These are phyloP conservation scores for Zelonia costaricensis DNA, from an alignment of 208 protist genomes.

Conservation along the genomic window DNA sequence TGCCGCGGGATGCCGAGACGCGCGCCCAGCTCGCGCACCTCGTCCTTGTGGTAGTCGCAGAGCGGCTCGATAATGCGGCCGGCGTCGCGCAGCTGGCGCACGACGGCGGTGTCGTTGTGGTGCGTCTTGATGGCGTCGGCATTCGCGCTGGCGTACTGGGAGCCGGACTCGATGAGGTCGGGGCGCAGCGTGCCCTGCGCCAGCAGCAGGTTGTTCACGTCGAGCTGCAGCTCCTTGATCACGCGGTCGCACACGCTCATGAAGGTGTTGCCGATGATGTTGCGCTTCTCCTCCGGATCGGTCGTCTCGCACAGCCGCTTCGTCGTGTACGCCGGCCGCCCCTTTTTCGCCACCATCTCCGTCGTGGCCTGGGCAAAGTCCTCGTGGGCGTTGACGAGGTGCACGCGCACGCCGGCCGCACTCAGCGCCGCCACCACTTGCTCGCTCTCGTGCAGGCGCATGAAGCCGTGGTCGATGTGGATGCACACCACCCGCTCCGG, in stretches of 20 bases:
- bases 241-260: conserved; percentile 91
- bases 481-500: conserved; percentile 94
- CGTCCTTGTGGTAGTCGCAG: conserved; percentile 98
- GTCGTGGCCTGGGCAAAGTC: conserved; percentile 85
- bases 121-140: conserved; percentile 98
- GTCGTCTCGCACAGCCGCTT: conserved; percentile 53
- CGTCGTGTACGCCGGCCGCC: conserved; percentile 59
- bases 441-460: conserved; percentile 93
- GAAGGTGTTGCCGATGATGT: conserved; percentile 99
- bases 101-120: conserved; percentile 98
- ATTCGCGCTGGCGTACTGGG: conserved; percentile 73
- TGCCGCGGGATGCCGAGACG: conserved; percentile 92
- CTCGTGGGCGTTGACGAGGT: conserved; percentile 68
- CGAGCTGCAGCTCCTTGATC: conserved; percentile 69
- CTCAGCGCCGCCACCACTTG: conserved; percentile 82
- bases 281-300: conserved; percentile 95
- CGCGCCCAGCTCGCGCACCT: conserved; percentile 95
- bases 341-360: conserved; percentile 54
- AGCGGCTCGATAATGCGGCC: conserved; percentile 97
- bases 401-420: conserved; percentile 70
- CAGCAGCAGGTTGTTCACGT: conserved; percentile 71
- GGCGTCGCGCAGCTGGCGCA: conserved; percentile 90
- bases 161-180: conserved; percentile 97
- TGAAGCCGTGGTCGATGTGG: conserved; percentile 99
- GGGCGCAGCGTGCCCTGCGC: conserved; percentile 97